Evolutionary conservation across 2,329 filamentous ascomycete genomes (phyloP).

Genomic region (Blastomyces gilchristii): DNA sequence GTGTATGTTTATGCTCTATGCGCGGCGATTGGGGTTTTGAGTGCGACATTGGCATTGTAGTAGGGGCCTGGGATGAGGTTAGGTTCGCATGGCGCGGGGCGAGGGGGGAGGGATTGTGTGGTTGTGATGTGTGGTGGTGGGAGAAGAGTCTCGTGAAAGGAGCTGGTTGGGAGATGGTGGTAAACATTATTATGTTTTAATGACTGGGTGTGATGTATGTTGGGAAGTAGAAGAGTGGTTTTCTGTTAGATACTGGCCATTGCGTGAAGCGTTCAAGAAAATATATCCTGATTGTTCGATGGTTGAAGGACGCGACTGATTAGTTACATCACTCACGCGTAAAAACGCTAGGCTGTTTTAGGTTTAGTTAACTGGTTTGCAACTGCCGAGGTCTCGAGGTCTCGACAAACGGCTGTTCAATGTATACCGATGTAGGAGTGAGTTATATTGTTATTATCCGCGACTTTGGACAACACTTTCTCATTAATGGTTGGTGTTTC

Average conservation of each 20-base stretch:
- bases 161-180: slow-evolving; percentile 16
- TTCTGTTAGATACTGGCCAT: neutral
- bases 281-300: too few species aligned
- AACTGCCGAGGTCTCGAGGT: too few species aligned
- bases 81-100: slow-evolving; percentile 7
- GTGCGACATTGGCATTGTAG: too few species aligned
- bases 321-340: neutral
- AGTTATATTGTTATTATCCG: too few species aligned
- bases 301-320: neutral
- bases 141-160: slow-evolving; percentile 10
- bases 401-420: too few species aligned
- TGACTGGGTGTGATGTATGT: neutral
- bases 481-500: too few species aligned
- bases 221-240: neutral
- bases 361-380: too few species aligned
- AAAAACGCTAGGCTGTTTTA: too few species aligned
- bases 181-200: slow-evolving; percentile 25
- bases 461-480: too few species aligned
- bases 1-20: neutral
- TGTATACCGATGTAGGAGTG: too few species aligned
- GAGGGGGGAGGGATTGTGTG: neutral
- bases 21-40: neutral
- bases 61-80: neutral
- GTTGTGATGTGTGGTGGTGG: neutral
- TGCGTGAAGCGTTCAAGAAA: neutral